A percentile compares a stretch with the other conserved stretches of the same genome.
These are phyloP conservation scores for Sporothrix euskadiensis DNA, from an alignment of 2,329 filamentous ascomycete genomes.

Conservation along the genomic window DNA sequence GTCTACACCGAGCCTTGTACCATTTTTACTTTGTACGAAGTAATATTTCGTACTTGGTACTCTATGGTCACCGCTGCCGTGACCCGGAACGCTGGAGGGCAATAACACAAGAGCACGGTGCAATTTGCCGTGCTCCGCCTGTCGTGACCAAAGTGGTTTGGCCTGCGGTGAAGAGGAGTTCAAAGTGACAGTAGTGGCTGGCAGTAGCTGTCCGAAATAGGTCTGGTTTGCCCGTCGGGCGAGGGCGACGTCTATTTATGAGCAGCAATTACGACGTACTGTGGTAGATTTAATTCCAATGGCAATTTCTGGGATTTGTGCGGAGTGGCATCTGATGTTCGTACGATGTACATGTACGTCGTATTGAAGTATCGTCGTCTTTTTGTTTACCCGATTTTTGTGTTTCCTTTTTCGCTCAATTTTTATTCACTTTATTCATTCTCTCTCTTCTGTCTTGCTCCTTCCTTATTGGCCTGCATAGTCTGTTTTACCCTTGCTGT, in stretches of 20 bases:
- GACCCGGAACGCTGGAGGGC: background rate
- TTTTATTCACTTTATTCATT: background rate
- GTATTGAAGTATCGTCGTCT: background rate
- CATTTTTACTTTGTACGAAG: background rate
- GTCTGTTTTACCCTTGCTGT: constrained; percentile 7
- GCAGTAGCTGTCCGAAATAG: background rate
- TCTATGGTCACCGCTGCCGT: background rate
- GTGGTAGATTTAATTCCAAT: background rate
- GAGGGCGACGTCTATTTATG: constrained; percentile 4
- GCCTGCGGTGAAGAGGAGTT: background rate
- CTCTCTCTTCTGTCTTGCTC: too few relatives aligned
- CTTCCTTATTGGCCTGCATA: constrained; percentile 4
- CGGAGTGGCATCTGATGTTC: background rate
- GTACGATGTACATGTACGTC: background rate
- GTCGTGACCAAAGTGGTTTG: constrained; percentile 14
- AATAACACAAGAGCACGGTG: background rate
- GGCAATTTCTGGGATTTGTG: background rate
- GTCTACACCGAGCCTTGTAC: background rate
- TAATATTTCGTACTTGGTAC: background rate
- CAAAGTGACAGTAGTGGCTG: background rate
- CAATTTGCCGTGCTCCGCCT: constrained; percentile 6
- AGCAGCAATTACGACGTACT: too few relatives aligned
- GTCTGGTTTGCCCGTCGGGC: background rate
- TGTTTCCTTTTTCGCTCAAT: background rate
- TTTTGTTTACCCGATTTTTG: background rate